Conservation (phyloP, 306 rosid genomes). For the Cucurbita ficifolia region DNA sequence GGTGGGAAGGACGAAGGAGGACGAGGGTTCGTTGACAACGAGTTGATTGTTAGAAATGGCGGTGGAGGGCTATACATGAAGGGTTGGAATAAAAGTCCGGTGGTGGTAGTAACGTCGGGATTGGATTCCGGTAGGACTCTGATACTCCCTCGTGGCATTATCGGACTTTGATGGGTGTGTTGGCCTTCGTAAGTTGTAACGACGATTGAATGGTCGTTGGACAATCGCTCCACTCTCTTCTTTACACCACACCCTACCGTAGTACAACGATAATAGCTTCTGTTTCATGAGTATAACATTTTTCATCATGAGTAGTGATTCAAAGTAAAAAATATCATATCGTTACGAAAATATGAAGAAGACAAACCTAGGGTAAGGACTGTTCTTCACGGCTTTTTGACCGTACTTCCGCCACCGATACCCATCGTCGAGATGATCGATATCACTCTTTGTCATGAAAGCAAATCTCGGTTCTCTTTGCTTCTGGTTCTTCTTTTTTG, state of each 20-base stretch:
- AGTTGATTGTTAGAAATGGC: constrained; percentile 19
- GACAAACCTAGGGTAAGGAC: constrained; percentile 77
- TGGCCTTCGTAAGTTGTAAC: constrained; percentile 92
- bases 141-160: constrained; percentile 30
- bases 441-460: constrained; percentile 78
- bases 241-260: constrained; percentile 53
- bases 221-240: constrained; percentile 83
- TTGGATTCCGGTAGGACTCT: constrained; percentile 19
- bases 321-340: background rate
- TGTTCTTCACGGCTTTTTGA: constrained; percentile 87
- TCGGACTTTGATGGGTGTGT: constrained; percentile 61
- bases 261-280: constrained; percentile 98
- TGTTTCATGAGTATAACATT: background rate
- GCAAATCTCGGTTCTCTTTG: constrained; percentile 61
- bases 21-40: background rate
- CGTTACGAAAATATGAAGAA: background rate
- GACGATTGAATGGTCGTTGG: constrained; percentile 40
- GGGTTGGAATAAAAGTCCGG: background rate
- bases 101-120: background rate
- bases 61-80: constrained; percentile 17
- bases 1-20: constrained; percentile 1
- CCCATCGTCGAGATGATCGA: constrained; percentile 80
- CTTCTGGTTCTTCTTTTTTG: constrained; percentile 65
- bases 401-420: constrained; percentile 96
- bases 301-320: background rate